Conservation (phyloP, 805 yeast genomes). For the Cephaloascus fragrans region DNA sequence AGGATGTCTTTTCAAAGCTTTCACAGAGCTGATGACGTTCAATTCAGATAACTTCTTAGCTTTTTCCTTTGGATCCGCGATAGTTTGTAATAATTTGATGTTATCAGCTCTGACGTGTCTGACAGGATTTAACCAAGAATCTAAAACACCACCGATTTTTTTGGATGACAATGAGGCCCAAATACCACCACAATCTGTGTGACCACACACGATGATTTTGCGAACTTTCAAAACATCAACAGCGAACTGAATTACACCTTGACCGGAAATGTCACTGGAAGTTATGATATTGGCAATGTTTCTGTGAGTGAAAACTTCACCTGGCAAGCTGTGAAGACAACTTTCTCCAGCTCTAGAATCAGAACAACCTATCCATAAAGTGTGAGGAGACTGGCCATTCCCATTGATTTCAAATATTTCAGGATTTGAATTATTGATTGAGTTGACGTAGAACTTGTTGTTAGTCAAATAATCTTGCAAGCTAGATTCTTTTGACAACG, state of each 20-base stretch:
- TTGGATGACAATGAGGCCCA: conserved; percentile 66
- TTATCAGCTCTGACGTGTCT: conserved; percentile 61
- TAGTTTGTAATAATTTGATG: conserved; percentile 34
- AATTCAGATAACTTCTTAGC: conserved; percentile 63
- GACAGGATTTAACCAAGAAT: conserved; percentile 61
- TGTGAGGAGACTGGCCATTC: conserved; percentile 85
- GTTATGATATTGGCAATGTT: conserved; percentile 77
- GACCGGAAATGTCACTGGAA: conserved; percentile 60
- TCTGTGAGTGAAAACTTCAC: conserved; percentile 83
- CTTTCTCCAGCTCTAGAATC: conserved; percentile 85
- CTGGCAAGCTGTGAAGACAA: conserved; percentile 71
- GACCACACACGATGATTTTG: conserved; percentile 84
- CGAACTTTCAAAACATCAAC: conserved; percentile 73
- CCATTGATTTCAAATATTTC: conserved; percentile 55
- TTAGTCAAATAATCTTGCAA: conserved; percentile 38
- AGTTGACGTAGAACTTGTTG: conserved; percentile 36
- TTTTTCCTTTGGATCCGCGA: conserved; percentile 40
- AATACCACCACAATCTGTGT: conserved; percentile 91
- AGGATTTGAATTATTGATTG: conserved; percentile 40
- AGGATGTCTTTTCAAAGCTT: conserved; percentile 54
- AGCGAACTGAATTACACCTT: conserved; percentile 81
- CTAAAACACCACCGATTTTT: conserved; percentile 58
- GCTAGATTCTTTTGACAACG: conserved; percentile 36
- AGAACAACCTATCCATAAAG: conserved; percentile 90
- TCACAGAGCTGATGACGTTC: conserved; percentile 66